phyloP scores from a whole-genome alignment of 2,329 filamentous ascomycete genomes.

The Graphilbum ipis-grandicollis region DNA sequence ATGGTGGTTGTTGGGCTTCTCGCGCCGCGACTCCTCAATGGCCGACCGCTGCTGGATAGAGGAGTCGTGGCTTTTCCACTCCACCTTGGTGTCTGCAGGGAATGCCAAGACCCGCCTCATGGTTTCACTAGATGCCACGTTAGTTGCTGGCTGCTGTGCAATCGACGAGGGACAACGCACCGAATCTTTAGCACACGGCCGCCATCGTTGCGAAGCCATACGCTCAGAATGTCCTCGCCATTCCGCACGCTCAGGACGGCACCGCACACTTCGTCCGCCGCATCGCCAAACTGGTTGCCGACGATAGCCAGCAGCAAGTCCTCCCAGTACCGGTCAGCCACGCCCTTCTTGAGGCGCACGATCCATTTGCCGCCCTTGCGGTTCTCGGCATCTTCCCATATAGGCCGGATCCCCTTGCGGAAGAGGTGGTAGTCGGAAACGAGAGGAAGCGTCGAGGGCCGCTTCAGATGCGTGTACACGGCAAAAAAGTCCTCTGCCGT shows the following conservation, averaged over 20 bases:
- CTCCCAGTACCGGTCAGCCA: conserved; percentile 94
- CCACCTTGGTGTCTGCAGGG: conserved; percentile 73
- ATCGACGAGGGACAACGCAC: no score
- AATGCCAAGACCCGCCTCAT: conserved; percentile 82
- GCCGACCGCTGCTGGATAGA: conserved; percentile 84
- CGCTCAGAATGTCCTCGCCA: conserved; percentile 91
- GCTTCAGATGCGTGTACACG: conserved; percentile 76
- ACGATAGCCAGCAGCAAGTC: conserved; percentile 79
- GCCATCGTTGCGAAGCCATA: conserved; percentile 91
- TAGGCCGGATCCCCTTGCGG: conserved; percentile 86
- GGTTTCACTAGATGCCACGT: conserved; percentile 47
- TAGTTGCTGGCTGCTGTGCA: not conserved
- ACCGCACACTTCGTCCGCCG: conserved; percentile 85
- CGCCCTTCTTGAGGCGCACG: conserved; percentile 88
- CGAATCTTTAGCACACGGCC: conserved; percentile 91
- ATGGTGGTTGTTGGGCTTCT: conserved; percentile 44
- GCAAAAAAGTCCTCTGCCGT: conserved; percentile 85
- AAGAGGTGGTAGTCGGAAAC: conserved; percentile 98
- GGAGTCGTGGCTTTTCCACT: conserved; percentile 92
- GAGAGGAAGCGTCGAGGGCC: conserved; percentile 70
- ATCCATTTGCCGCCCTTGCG: conserved; percentile 96
- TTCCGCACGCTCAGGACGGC: conserved; percentile 87
- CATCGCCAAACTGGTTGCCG: conserved; percentile 86
- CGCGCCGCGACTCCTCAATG: conserved; percentile 80
- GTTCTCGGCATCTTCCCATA: conserved; percentile 98